Base-by-base conservation (phyloP, 2,329 filamentous ascomycete species). In the Fusarium neocosmosporiellum region DNA sequence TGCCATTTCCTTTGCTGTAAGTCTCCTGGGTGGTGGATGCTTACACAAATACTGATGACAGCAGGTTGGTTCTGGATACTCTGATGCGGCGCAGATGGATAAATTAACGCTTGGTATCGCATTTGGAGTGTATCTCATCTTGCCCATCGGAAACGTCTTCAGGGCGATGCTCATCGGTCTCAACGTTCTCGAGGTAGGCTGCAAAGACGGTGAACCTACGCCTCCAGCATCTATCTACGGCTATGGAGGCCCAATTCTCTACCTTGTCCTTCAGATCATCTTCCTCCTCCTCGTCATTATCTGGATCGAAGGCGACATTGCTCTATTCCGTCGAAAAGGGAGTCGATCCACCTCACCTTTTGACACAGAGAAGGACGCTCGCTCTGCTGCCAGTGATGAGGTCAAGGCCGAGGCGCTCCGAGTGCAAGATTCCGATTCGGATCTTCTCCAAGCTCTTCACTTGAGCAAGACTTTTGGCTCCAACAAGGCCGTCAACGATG, bases 171-270 rank as follows among this genome's bases (percentile, higher is more conserved):
- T 96, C 68, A 82, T 96, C 2, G 87, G 90, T 0, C 86, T 97
- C 69, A 97, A 97, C 78, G 85, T 94, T 2, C 96, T 96, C 80
- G 93, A 92, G 1, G 86, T 93, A 0, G 87, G 93, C 5, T 98
- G 95, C 80, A 86, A 87, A 34, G 89, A 88, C 36, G 84, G 89
- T n/a, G 68, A 85, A 16, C 83, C 59, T 31, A 91, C 94, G 73
- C 91, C 93, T 0, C 92, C 89, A 10, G 89, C 86, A 5, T 89
- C 96, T 22, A 87, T 87, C 1, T 87, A 92, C 18, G 69, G 50
- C 16, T 97, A 94, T 75, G 94, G 94, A 33, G 93, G 93, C 0
- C 93, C 94, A 0, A 94, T 97, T 33, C 82, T 95, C 0, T 97
- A 96, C 79, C 87, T 97, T 1, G 86, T 93, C 57, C 53, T 94